A percentile compares a stretch with the other conserved stretches of the same genome.
Evolutionary conservation across 129 eudicot species (phyloP).

Genomic region (Solidago caesia): DNA sequence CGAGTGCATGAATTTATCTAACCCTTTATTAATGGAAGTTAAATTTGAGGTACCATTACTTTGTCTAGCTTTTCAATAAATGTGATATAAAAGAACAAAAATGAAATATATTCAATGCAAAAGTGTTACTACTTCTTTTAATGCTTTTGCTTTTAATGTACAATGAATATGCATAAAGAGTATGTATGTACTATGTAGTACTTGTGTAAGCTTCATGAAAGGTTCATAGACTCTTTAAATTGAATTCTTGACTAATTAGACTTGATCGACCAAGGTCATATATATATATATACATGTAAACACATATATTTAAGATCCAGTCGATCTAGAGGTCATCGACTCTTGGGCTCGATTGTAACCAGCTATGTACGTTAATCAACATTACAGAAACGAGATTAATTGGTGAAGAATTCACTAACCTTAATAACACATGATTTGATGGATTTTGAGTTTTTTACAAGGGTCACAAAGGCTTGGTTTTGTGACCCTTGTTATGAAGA

Average conservation of each 20-base stretch:
- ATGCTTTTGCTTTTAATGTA: constrained; percentile 19
- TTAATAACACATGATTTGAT: neutral
- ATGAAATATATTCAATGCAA: constrained; percentile 17
- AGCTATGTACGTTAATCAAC: no score
- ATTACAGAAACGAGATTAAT: no score
- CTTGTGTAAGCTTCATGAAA: constrained; percentile 9
- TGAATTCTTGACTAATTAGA: constrained; percentile 8
- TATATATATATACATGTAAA: neutral
- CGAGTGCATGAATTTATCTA: no score
- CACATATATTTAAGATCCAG: neutral
- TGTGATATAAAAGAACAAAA: constrained; percentile 20
- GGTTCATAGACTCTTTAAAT: neutral
- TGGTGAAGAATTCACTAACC: neutral
- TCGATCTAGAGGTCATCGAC: constrained; percentile 2
- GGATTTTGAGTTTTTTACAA: neutral
- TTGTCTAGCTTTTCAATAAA: neutral
- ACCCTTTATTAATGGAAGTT: neutral
- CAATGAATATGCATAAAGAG: constrained; percentile 27
- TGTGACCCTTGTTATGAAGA: no score
- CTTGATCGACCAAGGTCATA: neutral
- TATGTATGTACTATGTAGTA: neutral
- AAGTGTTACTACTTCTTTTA: constrained; percentile 28
- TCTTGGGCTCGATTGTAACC: neutral
- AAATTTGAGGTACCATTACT: neutral
- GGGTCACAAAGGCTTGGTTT: neutral